phyloP scores from a whole-genome alignment of 345 rosid genomes.

The Angophora floribunda region DNA sequence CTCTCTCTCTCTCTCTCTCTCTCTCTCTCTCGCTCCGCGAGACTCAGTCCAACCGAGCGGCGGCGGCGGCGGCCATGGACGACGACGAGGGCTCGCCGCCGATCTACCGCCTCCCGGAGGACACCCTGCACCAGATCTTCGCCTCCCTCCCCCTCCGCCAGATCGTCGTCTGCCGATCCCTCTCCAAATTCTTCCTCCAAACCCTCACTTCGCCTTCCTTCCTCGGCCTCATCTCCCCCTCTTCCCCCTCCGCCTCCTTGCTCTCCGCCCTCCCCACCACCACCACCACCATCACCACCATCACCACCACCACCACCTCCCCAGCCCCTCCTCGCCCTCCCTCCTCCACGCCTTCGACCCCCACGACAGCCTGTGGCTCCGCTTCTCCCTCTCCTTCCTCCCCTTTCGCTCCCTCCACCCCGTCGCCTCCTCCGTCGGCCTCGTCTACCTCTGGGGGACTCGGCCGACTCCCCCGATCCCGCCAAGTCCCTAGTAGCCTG shows the following conservation, averaged over 20 bases:
- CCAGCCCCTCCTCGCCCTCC: slow-evolving; percentile 24
- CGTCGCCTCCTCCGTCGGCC: slow-evolving; percentile 61
- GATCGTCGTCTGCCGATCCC: slow-evolving; percentile 61
- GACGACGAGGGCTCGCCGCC: slow-evolving; percentile 4
- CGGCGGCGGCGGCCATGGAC: background rate
- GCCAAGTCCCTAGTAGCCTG: slow-evolving; percentile 64
- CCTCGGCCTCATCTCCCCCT: slow-evolving; percentile 12
- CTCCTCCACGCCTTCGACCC: slow-evolving; percentile 65
- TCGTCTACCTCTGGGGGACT: slow-evolving; percentile 71
- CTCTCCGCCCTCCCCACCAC: slow-evolving; percentile 35
- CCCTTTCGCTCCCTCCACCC: slow-evolving; percentile 69
- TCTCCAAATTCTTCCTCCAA: slow-evolving; percentile 54
- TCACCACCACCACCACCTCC: background rate
- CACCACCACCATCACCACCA: background rate
- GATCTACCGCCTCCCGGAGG: slow-evolving; percentile 60
- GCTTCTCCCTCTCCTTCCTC: slow-evolving; percentile 57
- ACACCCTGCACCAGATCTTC: slow-evolving; percentile 74
- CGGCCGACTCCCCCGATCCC: slow-evolving; percentile 34
- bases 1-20: background rate
- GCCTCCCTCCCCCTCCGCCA: slow-evolving; percentile 71
- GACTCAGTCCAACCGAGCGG: background rate
- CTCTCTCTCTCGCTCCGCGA: background rate
- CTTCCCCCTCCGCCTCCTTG: slow-evolving; percentile 55
- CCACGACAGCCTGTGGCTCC: slow-evolving; percentile 45
- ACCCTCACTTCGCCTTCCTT: slow-evolving; percentile 46